These are phyloP conservation scores for Colletotrichum sidae DNA, from an alignment of 2,329 filamentous ascomycete genomes.

Conservation along the genomic window DNA sequence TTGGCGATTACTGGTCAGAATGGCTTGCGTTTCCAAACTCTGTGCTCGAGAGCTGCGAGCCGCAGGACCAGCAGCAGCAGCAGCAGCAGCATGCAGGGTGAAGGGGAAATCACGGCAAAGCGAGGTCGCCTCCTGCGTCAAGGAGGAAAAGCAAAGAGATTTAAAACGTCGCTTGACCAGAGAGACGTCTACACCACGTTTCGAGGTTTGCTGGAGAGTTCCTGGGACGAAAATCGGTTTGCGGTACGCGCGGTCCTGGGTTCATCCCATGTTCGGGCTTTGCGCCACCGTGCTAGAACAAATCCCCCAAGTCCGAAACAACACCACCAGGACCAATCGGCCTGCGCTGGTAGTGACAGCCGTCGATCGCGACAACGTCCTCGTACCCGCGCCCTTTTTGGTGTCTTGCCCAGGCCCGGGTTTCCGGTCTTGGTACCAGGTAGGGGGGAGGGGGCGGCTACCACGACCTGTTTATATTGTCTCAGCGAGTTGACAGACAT, in stretches of 20 bases:
- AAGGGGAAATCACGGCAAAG: not conserved
- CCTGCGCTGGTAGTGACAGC: conserved; percentile 5
- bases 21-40: conserved; percentile 42
- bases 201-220: conserved; percentile 4
- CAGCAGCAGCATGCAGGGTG: conserved; percentile 37
- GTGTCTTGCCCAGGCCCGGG: conserved; percentile 11
- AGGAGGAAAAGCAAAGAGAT: not conserved
- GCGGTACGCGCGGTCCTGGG: conserved; percentile 9
- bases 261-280: conserved; percentile 34
- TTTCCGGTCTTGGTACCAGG: conserved; percentile 10
- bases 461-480: conserved; percentile 8
- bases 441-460: no score
- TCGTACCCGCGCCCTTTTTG: not conserved
- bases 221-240: conserved; percentile 2
- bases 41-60: conserved; percentile 37
- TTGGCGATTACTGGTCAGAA: conserved; percentile 46
- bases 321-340: not conserved
- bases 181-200: no score
- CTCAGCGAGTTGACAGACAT: not conserved
- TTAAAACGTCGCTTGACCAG: not conserved
- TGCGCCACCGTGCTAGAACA: conserved; percentile 25
- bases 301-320: conserved; percentile 30
- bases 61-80: not conserved
- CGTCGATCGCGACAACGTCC: conserved; percentile 2
- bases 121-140: conserved; percentile 3